Evolutionary conservation across 352 stramenopile species (phyloP), one percentile per base, ranked within the genome.

Genomic region (Pythium apleroticum): DNA sequence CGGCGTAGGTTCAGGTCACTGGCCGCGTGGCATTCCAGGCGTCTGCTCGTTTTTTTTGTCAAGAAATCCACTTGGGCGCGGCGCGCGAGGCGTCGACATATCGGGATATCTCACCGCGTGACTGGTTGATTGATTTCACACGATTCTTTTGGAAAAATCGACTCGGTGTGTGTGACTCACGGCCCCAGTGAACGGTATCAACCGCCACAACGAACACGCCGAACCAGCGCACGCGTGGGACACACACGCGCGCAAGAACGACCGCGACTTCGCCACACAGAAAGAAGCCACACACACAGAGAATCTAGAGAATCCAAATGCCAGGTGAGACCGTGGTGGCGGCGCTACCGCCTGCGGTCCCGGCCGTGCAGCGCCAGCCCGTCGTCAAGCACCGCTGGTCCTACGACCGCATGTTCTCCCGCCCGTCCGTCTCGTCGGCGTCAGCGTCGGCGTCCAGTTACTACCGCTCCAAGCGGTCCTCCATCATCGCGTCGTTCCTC

Each of bases 401-500:
- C 17, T 46, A 46, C 39, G 39, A 46, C 39, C 39, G 39, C 39
- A 15, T 46, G 15, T 17, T 46, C 39, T 5, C 39, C 17, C 39
- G 39, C 24, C 39, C 39, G 19, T 46, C 39, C 5, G 19, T 41
- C 12, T 41, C 35, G 10, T 41, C 35, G 10, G 35, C 35, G 15
- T 41, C 35, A 10, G 14, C 35, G 10, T 41, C 35, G 10, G 35
- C 35, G 15, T 41, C 35, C 35, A 17, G 17, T 8, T 10, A 43
- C 35, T 24, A 46, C 39, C 14, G 3, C 4, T 20, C 19, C 17
- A 46, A 46, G 39, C 39, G 19, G 15, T 20, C 17, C 15, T 46
- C 39, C 15, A 9, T 59, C 24, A 39, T 54, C 20, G 19, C 24
- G 48, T 65, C 59, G 59, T 65, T 65, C 22, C 33, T 65, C 10